Evolutionary conservation across 2,329 filamentous ascomycete species (phyloP), one percentile per base, ranked within the genome.

Genomic region (Ceratocystis smalleyi): DNA sequence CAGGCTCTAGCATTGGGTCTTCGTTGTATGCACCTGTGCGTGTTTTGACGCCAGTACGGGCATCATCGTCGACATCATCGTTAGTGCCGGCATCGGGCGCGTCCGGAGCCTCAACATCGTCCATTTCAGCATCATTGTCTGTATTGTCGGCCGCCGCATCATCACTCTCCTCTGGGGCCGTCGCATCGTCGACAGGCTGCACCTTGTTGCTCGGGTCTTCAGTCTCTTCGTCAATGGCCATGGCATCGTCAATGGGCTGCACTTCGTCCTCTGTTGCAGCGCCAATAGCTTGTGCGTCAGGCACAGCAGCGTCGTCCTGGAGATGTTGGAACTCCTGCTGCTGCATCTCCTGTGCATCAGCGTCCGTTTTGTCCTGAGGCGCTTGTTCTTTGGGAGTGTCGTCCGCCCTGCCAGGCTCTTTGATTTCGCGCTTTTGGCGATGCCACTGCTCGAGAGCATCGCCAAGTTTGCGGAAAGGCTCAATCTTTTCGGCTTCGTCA

Each of bases 371-470:
- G 40, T 81, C 78, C 22, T 79, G 74, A 12, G 80, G 76, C 59
- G 83, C 79, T 22, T 74, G 74, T 49, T 79, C 74, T 63, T 84
- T 75, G 45, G 80, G 76, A 61, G 82, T 75, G 8, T 66, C 62
- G 17, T 66, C 59, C 10, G 15, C 17, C 1, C 70, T 67, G 17
- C 69, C 69, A 12, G 75, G 72, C 63, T 83, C 77, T 71, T 82
- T 77, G 69, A 99, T 97, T 67, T 96, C 87, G 59, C 83, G 83
- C 70, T 95, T 89, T 71, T 91, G 89, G 66, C 89, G 83, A 73
- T 97, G 91, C 89, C 91, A 99, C 69, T 87, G 84, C 73, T 97
- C 91, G 40, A 99, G 79, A 5, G 90, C 87, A 75, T 99, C 91
- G 24, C 94, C 94, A 35, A 99, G 82, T 71, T 96, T 95, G 76